These are phyloP conservation scores for Citrullus mucosospermus DNA, from an alignment of 306 rosid species.

Conservation along the genomic window DNA sequence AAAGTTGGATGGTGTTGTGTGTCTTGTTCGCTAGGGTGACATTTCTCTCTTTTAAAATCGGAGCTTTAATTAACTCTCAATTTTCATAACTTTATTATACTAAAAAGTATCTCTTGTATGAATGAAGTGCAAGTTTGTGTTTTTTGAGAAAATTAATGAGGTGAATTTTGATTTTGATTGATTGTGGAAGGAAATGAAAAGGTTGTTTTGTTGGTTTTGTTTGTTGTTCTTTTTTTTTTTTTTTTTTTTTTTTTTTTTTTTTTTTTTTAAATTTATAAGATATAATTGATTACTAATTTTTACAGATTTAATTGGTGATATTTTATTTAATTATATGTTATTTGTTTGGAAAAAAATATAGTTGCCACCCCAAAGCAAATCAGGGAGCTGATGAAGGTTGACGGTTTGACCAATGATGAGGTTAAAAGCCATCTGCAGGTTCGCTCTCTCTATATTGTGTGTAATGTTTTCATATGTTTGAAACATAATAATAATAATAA, in stretches of 20 bases:
- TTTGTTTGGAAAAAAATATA: constrained; percentile 9
- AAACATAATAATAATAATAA: neutral
- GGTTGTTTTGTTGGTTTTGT: neutral
- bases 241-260: too few species aligned
- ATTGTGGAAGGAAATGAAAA: neutral
- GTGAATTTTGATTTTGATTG: neutral
- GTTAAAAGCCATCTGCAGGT: constrained; percentile 99
- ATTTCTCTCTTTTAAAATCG: too few species aligned
- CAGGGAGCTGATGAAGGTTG: constrained; percentile 98
- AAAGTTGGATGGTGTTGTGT: neutral
- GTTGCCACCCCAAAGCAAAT: constrained; percentile 99
- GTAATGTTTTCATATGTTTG: constrained; percentile 1
- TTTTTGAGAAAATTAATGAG: neutral
- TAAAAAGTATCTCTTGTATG: too few species aligned
- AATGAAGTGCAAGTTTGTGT: neutral
- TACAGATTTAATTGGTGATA: neutral
- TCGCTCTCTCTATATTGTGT: constrained; percentile 4
- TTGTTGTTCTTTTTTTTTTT: neutral
- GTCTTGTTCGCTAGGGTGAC: too few species aligned
- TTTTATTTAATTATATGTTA: neutral
- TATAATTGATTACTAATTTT: neutral
- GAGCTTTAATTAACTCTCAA: too few species aligned
- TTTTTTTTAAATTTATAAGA: too few species aligned
- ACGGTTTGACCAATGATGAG: constrained; percentile 99
- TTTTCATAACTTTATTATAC: too few species aligned